Conservation (phyloP, 169 alveolate genomes). For the Plasmodium relictum region DNA sequence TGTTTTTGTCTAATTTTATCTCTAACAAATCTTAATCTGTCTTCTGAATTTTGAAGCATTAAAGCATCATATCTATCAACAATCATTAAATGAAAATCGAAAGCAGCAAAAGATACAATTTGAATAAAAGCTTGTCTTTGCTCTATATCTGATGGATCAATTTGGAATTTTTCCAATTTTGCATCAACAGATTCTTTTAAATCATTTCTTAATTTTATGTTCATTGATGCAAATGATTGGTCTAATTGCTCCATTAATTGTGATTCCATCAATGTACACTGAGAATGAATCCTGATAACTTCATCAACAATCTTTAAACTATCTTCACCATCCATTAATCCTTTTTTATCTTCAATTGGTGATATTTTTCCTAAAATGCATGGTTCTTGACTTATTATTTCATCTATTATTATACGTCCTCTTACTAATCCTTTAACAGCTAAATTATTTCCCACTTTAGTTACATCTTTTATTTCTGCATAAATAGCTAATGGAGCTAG, state of each 20-base stretch:
- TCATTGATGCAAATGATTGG: constrained; percentile 85
- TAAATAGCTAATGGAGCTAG: constrained; percentile 88
- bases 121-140: constrained; percentile 86
- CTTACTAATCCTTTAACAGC: constrained; percentile 84
- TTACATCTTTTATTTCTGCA: constrained; percentile 82
- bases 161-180: constrained; percentile 80
- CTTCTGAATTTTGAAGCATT: constrained; percentile 85
- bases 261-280: constrained; percentile 81
- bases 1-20: constrained; percentile 82
- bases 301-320: constrained; percentile 85
- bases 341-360: constrained; percentile 85
- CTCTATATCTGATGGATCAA: constrained; percentile 79
- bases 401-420: constrained; percentile 83
- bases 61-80: constrained; percentile 87
- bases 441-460: constrained; percentile 79
- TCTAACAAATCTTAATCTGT: constrained; percentile 83
- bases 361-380: constrained; percentile 83
- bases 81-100: constrained; percentile 85
- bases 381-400: constrained; percentile 85
- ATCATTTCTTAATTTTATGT: constrained; percentile 80
- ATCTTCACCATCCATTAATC: constrained; percentile 79
- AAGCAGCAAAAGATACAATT: constrained; percentile 86
- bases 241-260: constrained; percentile 85
- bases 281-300: constrained; percentile 80
- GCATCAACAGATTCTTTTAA: constrained; percentile 85